Base-by-base conservation (phyloP, 192 early-diverging fungal species). In the Podila epicladia region DNA sequence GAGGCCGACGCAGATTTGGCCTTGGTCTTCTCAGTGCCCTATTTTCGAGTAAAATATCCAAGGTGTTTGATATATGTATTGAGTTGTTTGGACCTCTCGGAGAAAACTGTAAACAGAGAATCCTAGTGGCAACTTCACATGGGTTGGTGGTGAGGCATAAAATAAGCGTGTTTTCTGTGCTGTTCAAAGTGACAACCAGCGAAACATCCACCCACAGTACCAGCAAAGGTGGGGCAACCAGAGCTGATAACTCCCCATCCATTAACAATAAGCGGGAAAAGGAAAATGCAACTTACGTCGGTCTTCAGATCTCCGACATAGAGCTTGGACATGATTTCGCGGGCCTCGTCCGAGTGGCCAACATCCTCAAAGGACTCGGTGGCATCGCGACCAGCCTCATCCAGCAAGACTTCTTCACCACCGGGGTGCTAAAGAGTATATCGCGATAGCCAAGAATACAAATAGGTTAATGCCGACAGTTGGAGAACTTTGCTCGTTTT, bases 341-440 rank as follows among this genome's bases (percentile, higher is more conserved):
- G 93, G 22, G 97, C 95, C 79, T 98, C 97, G 45, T 96, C 94
- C 53, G 94, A 95, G 87, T 98, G 96, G 49, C 97, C 97, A 74
- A 98, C 94, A 82, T 98, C 97, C 68, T 98, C 95, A 83, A 98
- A 98, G 13, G 94, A 91, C 73, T 96, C 95, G 59, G 94, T 94
- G 33, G 94, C 93, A 74, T 97, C 95, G 69, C 86, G 87, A 83
- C 95, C 97, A 59, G 92, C 95, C 51, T 89, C 84, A 82, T 96
- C 95, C 31, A 94, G 73, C 69, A 96, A 85, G 38, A 96, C 94
- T 74, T 96, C 95, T 79, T 96, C 95, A 71, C 95, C 95, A 68
- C 95, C 95, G 20, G 95, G 97, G 82, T 99, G 97, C 94, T 98
- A 83, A 83, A 9, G 35, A 11, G 24, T 51, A 26, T 5, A 55